A percentile compares a stretch with the other conserved stretches of the same genome.
Conservation (phyloP, 768 basidiomycete genomes). For the Phlebiopsis flavidoalba region DNA sequence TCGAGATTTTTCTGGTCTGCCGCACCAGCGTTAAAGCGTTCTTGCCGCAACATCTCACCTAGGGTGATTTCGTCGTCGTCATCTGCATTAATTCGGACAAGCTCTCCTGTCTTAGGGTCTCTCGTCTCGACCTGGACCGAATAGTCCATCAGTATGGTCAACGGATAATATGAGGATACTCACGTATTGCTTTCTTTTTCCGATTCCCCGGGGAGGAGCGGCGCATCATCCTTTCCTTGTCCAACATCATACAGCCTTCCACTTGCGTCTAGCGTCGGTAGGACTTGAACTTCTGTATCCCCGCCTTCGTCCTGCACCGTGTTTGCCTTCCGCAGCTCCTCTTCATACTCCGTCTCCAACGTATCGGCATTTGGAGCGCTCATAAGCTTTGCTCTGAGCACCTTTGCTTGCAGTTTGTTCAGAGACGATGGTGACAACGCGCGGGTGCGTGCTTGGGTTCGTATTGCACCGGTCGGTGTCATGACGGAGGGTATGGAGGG, state of each 20-base stretch:
- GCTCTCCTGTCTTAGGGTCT: constrained; percentile 85
- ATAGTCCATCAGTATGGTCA: background rate
- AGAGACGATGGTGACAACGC: constrained; percentile 72
- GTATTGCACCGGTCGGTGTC: constrained; percentile 49
- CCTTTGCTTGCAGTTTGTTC: constrained; percentile 90
- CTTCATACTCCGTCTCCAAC: constrained; percentile 85
- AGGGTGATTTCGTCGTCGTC: constrained; percentile 86
- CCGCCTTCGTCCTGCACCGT: constrained; percentile 27
- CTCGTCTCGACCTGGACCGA: constrained; percentile 72
- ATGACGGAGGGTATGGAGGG: constrained; percentile 89
- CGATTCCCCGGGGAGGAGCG: constrained; percentile 58
- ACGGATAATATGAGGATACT: background rate
- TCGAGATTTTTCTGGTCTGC: constrained; percentile 91
- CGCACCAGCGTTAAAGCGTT: constrained; percentile 84
- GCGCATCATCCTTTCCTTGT: constrained; percentile 57
- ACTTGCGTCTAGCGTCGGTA: constrained; percentile 83
- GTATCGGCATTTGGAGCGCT: constrained; percentile 68
- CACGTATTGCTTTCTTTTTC: constrained; percentile 73
- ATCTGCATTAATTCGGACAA: constrained; percentile 85
- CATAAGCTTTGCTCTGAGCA: constrained; percentile 87
- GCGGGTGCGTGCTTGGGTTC: background rate
- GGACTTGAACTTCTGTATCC: constrained; percentile 63
- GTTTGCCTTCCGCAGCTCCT: constrained; percentile 45
- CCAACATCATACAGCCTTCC: constrained; percentile 93
- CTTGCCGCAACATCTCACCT: constrained; percentile 90